Evolutionary conservation across 2,329 filamentous ascomycete species (phyloP).

Genomic region (Emergomyces pasteurianus): DNA sequence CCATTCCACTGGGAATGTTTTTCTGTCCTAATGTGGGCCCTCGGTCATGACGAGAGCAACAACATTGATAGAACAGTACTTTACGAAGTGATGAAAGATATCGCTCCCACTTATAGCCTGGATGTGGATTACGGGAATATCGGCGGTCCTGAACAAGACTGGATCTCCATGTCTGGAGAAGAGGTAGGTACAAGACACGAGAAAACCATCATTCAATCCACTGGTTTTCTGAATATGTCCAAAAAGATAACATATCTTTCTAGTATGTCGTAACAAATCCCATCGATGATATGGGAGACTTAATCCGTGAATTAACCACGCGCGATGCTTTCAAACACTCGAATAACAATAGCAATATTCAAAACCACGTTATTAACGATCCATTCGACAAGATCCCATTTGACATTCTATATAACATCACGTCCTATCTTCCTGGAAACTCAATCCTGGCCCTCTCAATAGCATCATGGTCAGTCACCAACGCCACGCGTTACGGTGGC

Average conservation of each 20-base stretch:
- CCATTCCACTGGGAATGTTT: constrained; percentile 1
- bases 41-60: background rate
- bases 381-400: constrained; percentile 1
- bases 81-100: background rate
- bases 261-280: constrained; percentile 1
- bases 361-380: background rate
- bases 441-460: background rate
- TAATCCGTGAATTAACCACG: background rate
- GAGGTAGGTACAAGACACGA: background rate
- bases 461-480: background rate
- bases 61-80: constrained; percentile 1
- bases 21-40: background rate
- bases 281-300: background rate
- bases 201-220: background rate
- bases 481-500: background rate
- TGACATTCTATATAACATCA: constrained; percentile 1
- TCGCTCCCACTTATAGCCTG: background rate
- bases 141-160: background rate
- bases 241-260: too few relatives aligned
- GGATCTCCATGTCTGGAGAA: background rate
- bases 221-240: background rate
- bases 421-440: background rate
- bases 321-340: background rate
- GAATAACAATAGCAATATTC: background rate
- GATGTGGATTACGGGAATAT: background rate